phyloP scores from a whole-genome alignment of 805 yeast species.

The Lipomyces lipofer region DNA sequence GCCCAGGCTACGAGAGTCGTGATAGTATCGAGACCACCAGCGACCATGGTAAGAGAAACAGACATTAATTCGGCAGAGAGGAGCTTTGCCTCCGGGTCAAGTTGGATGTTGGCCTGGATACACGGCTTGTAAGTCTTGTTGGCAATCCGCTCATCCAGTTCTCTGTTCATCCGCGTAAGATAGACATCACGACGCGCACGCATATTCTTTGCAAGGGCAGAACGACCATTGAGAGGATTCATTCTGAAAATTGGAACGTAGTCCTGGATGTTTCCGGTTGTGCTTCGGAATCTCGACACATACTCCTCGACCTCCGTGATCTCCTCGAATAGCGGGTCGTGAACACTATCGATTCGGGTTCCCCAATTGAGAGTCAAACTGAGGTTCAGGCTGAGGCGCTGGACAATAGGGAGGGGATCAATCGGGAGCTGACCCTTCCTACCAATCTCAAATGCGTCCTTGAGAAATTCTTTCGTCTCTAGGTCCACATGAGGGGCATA shows the following conservation, averaged over 20 bases:
- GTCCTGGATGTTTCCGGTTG: slow-evolving; percentile 44
- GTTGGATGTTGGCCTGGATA: slow-evolving; percentile 33
- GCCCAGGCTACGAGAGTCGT: slow-evolving; percentile 62
- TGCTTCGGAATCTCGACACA: slow-evolving; percentile 36
- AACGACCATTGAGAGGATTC: slow-evolving; percentile 15
- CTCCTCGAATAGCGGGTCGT: slow-evolving; percentile 32
- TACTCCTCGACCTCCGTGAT: slow-evolving; percentile 33
- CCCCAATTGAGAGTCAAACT: slow-evolving; percentile 46
- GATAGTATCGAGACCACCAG: slow-evolving; percentile 74
- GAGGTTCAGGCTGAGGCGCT: slow-evolving; percentile 43
- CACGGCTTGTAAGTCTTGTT: slow-evolving; percentile 31
- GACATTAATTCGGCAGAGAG: slow-evolving; percentile 49
- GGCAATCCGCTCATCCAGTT: slow-evolving; percentile 23
- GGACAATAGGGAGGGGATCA: slow-evolving; percentile 39
- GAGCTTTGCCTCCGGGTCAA: slow-evolving; percentile 32
- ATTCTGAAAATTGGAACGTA: slow-evolving; percentile 40
- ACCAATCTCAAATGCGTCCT: slow-evolving; percentile 34
- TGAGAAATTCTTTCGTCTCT: slow-evolving; percentile 41
- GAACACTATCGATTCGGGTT: slow-evolving; percentile 41
- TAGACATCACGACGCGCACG: slow-evolving; percentile 32
- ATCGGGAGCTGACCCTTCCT: slow-evolving; percentile 32
- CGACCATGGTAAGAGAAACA: slow-evolving; percentile 67
- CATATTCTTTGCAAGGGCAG: slow-evolving; percentile 25
- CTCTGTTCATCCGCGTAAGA: slow-evolving; percentile 19
- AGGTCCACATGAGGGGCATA: slow-evolving; percentile 41